Evolutionary conservation across 2,329 filamentous ascomycete genomes (phyloP).

Genomic region (Talaromyces sp.): DNA sequence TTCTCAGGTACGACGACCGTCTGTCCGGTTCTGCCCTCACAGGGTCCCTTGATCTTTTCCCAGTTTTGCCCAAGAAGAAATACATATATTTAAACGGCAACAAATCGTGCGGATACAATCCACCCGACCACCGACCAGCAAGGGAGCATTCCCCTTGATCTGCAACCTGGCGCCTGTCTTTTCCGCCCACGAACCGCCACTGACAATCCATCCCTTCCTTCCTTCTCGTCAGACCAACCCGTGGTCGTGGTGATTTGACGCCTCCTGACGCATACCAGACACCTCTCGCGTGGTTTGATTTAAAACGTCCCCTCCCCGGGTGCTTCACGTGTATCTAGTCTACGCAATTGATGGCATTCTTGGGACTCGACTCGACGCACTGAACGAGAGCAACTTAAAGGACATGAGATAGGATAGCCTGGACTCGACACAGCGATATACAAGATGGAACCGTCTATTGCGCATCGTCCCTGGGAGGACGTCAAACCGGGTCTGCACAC

Average conservation of each 20-base stretch:
- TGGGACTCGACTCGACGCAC: not conserved
- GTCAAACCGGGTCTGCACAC: slow-evolving; percentile 34
- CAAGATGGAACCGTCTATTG: slow-evolving; percentile 39
- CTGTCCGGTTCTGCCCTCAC: not conserved
- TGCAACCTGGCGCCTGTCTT: slow-evolving; percentile 15
- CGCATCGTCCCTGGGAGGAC: slow-evolving; percentile 46
- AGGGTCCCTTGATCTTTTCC: not conserved
- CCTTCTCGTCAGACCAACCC: slow-evolving; percentile 8
- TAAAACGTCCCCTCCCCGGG: not conserved
- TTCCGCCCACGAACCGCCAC: slow-evolving; percentile 15
- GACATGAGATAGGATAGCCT: slow-evolving; percentile 6
- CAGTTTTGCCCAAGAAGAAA: not conserved
- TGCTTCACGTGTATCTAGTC: slow-evolving; percentile 10
- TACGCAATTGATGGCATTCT: slow-evolving; percentile 9
- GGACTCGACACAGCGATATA: not conserved
- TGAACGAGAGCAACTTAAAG: not conserved
- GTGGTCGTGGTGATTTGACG: not conserved
- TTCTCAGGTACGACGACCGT: not conserved
- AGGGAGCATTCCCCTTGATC: slow-evolving; percentile 15
- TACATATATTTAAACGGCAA: not conserved
- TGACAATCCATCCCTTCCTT: slow-evolving; percentile 7
- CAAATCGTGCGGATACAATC: not conserved
- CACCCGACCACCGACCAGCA: not conserved
- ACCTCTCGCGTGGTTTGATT: slow-evolving; percentile 13
- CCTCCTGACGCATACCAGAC: slow-evolving; percentile 11